Evolutionary conservation across 208 protist species (phyloP).

Genomic region (Acanthamoeba triangularis): DNA sequence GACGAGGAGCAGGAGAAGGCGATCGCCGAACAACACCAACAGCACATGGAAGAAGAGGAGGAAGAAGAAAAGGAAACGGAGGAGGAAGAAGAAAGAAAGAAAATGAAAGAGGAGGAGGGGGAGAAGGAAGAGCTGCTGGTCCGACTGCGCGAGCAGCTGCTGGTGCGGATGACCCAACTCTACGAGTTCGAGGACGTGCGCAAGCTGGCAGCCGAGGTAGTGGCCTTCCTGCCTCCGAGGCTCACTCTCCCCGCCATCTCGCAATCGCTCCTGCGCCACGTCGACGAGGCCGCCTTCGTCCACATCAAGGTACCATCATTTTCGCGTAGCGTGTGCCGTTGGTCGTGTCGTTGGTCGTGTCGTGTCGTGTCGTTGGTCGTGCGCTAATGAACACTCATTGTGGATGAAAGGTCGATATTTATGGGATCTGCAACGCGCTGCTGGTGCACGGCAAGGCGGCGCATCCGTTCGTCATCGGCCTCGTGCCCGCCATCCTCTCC

Average conservation of each 20-base stretch:
- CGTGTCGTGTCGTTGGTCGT: background rate
- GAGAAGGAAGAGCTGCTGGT: background rate
- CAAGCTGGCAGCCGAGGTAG: conserved; percentile 26
- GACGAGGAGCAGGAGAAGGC: background rate
- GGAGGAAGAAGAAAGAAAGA: background rate
- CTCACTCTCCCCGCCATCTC: background rate
- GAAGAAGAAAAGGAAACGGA: too few species aligned
- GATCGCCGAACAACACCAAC: background rate
- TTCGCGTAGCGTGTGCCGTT: background rate
- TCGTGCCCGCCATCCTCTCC: background rate
- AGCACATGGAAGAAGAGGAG: background rate
- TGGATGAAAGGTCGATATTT: background rate
- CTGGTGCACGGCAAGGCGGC: conserved; percentile 4
- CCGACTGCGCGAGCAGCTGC: background rate
- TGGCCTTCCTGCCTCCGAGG: background rate
- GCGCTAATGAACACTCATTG: background rate
- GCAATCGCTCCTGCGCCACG: background rate
- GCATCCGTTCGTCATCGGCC: background rate
- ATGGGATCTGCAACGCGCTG: conserved; percentile 6
- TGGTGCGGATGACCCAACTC: conserved; percentile 21
- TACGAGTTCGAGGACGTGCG: conserved; percentile 60
- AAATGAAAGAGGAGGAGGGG: background rate
- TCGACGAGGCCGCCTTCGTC: background rate
- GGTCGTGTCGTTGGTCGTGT: background rate
- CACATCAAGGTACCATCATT: background rate